phyloP scores from a whole-genome alignment of 2,329 filamentous ascomycete species.

The Myriosclerotinia duriaeana region DNA sequence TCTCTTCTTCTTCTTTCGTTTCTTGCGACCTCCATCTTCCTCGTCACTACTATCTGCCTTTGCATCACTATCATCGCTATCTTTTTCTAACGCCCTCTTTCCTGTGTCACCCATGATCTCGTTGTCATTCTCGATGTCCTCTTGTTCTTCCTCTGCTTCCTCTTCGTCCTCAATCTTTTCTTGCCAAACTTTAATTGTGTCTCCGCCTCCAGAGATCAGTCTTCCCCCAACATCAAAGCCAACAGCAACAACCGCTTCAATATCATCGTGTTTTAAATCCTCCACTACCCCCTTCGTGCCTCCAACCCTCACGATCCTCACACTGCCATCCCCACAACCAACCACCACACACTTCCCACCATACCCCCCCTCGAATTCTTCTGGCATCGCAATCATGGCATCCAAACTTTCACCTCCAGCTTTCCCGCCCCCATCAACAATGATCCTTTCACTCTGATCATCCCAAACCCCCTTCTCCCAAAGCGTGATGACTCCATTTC shows the following conservation, averaged over 20 bases:
- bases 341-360: conserved; percentile 73
- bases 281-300: conserved; percentile 69
- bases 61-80: conserved; percentile 36
- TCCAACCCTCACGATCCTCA: conserved; percentile 75
- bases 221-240: conserved; percentile 82
- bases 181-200: conserved; percentile 85
- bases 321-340: conserved; percentile 75
- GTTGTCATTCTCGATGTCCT: conserved; percentile 42
- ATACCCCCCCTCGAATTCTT: conserved; percentile 57
- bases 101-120: conserved; percentile 44
- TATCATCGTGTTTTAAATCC: conserved; percentile 70
- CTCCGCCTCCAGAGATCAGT: conserved; percentile 86
- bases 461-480: conserved; percentile 97
- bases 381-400: conserved; percentile 69
- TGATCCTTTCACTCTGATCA: conserved; percentile 86
- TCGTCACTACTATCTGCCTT: conserved; percentile 44
- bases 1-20: conserved; percentile 40
- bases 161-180: conserved; percentile 60
- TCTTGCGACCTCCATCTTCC: conserved; percentile 32
- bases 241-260: conserved; percentile 80
- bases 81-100: conserved; percentile 37
- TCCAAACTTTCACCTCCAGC: conserved; percentile 77
- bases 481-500: conserved; percentile 78
- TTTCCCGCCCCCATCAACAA: conserved; percentile 62
- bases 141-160: conserved; percentile 46